Evolutionary conservation across 805 yeast genomes (phyloP).

Genomic region (Lipomyces yamanashiensis): DNA sequence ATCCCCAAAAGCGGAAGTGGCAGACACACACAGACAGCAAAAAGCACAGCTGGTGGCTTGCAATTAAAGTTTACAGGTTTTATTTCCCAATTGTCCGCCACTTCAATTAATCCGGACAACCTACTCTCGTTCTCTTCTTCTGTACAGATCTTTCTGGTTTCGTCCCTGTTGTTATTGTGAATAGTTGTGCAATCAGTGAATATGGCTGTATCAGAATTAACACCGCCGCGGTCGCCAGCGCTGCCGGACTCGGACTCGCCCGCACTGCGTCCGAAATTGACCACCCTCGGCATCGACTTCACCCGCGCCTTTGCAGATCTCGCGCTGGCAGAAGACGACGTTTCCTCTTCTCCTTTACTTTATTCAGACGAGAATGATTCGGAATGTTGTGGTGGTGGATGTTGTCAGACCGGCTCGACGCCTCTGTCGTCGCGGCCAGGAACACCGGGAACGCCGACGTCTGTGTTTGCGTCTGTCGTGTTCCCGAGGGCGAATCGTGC

Average conservation of each 20-base stretch:
- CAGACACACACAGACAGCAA: too few species aligned
- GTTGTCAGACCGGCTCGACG: slow-evolving; percentile 10
- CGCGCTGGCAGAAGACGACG: slow-evolving; percentile 1
- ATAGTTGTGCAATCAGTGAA: not conserved
- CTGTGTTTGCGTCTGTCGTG: slow-evolving; percentile 10
- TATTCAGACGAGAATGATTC: slow-evolving; percentile 17
- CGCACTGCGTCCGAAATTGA: slow-evolving; percentile 6
- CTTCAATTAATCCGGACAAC: too few species aligned
- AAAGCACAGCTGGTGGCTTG: too few species aligned
- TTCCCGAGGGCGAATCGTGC: slow-evolving; percentile 17
- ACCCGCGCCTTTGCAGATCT: slow-evolving; percentile 28
- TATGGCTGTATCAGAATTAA: not conserved
- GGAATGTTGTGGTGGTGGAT: slow-evolving; percentile 30
- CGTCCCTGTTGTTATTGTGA: slow-evolving; percentile 1
- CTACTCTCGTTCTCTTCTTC: slow-evolving; percentile 44
- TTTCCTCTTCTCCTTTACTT: not conserved
- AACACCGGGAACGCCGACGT: slow-evolving; percentile 2
- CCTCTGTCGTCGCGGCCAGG: slow-evolving; percentile 2
- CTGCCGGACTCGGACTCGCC: slow-evolving; percentile 5
- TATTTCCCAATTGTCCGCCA: too few species aligned
- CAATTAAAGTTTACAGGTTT: too few species aligned
- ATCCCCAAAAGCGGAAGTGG: too few species aligned
- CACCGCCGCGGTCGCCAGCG: slow-evolving; percentile 22
- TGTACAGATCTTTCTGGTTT: not conserved
- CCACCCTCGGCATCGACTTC: slow-evolving; percentile 31